Evolutionary conservation across 1,139 yeast genomes (phyloP).

Genomic region (Trichomonascaceae sp.): DNA sequence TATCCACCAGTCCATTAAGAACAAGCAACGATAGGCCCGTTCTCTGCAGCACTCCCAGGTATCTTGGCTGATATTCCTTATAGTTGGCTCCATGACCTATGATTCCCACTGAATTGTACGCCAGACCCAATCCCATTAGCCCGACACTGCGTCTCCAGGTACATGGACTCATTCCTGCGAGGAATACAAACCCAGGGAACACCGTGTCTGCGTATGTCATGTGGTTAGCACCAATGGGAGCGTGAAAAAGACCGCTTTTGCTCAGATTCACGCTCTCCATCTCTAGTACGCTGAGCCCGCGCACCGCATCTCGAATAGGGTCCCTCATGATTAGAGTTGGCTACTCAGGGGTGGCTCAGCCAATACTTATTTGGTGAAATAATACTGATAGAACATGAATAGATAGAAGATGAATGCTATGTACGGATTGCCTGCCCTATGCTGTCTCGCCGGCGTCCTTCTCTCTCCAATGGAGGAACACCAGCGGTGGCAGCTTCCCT

Average conservation of each 20-base stretch:
- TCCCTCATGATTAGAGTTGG: constrained; percentile 14
- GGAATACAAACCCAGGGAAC: constrained; percentile 26
- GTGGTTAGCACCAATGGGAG: constrained; percentile 17
- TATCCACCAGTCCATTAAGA: constrained; percentile 8
- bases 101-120: constrained; percentile 18
- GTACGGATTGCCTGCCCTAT: too few species aligned
- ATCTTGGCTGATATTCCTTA: constrained; percentile 15
- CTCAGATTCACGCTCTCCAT: constrained; percentile 24
- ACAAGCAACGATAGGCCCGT: constrained; percentile 23
- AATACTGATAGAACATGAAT: too few species aligned
- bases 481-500: constrained; percentile 30
- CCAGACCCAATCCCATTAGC: constrained; percentile 25
- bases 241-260: constrained; percentile 18
- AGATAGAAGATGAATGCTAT: too few species aligned
- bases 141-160: constrained; percentile 16
- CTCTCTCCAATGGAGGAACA: constrained; percentile 79
- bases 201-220: constrained; percentile 27
- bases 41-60: constrained; percentile 27
- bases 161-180: constrained; percentile 22
- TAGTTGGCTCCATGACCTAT: constrained; percentile 8
- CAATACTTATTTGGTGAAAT: too few species aligned
- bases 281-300: constrained; percentile 27
- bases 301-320: constrained; percentile 20
- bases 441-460: constrained; percentile 40
- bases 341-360: too few species aligned